phyloP scores from a whole-genome alignment of 208 protist species.

The Trypanosoma avium region DNA sequence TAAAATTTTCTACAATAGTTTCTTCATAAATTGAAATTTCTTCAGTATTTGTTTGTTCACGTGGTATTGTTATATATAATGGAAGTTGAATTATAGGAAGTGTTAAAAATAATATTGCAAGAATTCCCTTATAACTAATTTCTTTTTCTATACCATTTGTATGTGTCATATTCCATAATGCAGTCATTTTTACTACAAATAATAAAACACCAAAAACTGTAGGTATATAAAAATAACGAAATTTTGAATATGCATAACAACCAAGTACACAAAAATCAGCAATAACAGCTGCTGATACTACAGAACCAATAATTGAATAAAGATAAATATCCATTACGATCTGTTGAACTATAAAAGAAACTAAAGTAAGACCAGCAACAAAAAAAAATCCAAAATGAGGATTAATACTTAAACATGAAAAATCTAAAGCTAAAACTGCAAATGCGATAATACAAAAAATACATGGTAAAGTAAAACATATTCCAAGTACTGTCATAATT shows the following conservation, averaged over 20 bases:
- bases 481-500: slow-evolving; percentile 29
- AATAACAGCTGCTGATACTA: slow-evolving; percentile 4
- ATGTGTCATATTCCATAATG: slow-evolving; percentile 4
- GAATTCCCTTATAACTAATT: slow-evolving; percentile 6
- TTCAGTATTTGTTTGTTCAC: background rate
- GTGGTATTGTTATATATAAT: slow-evolving; percentile 13
- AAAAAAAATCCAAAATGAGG: background rate
- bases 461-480: slow-evolving; percentile 26
- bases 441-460: slow-evolving; percentile 19
- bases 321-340: slow-evolving; percentile 15
- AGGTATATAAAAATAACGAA: slow-evolving; percentile 3
- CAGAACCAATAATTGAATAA: slow-evolving; percentile 3
- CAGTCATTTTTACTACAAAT: slow-evolving; percentile 18
- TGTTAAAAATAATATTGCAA: slow-evolving; percentile 16
- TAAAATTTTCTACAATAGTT: slow-evolving; percentile 23
- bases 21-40: background rate
- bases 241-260: background rate
- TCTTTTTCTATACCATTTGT: background rate
- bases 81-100: slow-evolving; percentile 28
- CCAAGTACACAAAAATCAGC: slow-evolving; percentile 13
- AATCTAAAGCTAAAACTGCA: slow-evolving; percentile 4
- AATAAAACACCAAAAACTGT: slow-evolving; percentile 8
- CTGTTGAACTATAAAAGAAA: slow-evolving; percentile 20
- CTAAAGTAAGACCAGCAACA: slow-evolving; percentile 7
- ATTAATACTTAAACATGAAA: background rate